These are phyloP conservation scores for Pyrenopolyporus hunteri DNA, from an alignment of 495 filamentous ascomycete species.

Conservation along the genomic window DNA sequence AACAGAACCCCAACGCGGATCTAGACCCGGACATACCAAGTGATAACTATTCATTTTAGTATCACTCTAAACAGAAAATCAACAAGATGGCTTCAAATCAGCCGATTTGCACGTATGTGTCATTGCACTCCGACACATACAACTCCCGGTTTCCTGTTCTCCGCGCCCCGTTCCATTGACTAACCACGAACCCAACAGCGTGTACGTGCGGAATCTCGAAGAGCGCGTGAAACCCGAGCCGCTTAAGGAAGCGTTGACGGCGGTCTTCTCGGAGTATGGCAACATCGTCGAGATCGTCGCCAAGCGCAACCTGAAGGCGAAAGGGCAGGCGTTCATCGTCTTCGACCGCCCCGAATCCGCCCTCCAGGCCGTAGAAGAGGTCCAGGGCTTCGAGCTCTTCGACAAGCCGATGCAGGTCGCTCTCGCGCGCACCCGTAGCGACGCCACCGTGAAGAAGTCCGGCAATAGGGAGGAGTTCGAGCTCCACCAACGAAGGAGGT, in stretches of 20 bases:
- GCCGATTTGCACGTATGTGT: conserved; percentile 66
- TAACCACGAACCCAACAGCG: conserved; percentile 47
- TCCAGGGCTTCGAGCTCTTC: conserved; percentile 94
- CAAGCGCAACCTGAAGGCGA: conserved; percentile 89
- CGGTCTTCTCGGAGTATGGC: conserved; percentile 91
- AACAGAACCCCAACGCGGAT: neutral
- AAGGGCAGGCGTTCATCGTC: conserved; percentile 96
- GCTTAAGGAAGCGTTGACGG: conserved; percentile 73
- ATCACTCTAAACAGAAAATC: neutral
- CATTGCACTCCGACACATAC: conserved; percentile 69
- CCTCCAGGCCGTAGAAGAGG: conserved; percentile 79
- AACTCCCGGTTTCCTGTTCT: conserved; percentile 9
- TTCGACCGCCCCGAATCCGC: conserved; percentile 82
- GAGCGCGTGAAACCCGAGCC: conserved; percentile 85
- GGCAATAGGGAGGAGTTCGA: conserved; percentile 85
- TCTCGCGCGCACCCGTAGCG: conserved; percentile 83
- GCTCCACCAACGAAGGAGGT: conserved; percentile 78
- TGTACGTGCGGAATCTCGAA: conserved; percentile 88
- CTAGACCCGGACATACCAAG: no score
- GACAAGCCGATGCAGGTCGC: conserved; percentile 90
- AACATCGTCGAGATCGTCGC: conserved; percentile 89
- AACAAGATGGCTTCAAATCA: conserved; percentile 49
- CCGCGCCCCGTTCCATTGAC: conserved; percentile 4
- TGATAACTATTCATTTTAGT: neutral
- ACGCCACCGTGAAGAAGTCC: conserved; percentile 78